phyloP scores from a whole-genome alignment of 169 alveolate species.

The Amoebophrya sp. region DNA sequence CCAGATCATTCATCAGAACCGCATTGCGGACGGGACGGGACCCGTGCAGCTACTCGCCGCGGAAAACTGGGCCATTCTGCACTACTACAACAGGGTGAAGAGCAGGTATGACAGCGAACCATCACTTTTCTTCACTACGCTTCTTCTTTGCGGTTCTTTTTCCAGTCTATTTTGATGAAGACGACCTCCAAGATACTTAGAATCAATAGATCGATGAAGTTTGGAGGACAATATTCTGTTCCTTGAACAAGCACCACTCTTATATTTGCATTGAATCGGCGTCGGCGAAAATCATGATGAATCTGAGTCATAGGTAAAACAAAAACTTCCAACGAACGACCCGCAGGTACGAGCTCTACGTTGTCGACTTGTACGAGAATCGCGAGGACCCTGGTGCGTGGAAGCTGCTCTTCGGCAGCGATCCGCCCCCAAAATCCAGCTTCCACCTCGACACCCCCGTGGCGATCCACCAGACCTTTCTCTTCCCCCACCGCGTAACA shows the following conservation, averaged over 20 bases:
- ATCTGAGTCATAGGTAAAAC: too few species aligned
- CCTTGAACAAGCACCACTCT: too few species aligned
- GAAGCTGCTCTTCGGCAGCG: not conserved
- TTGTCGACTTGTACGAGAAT: not conserved
- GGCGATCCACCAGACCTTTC: not conserved
- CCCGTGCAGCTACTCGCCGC: not conserved
- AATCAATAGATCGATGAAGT: too few species aligned
- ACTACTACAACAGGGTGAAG: not conserved
- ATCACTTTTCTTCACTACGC: too few species aligned
- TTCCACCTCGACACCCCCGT: not conserved
- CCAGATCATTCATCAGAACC: not conserved
- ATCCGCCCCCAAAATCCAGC: not conserved
- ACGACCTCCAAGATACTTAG: too few species aligned
- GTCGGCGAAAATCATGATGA: too few species aligned
- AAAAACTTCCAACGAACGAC: not conserved
- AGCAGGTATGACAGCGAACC: too few species aligned
- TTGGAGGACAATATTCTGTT: too few species aligned
- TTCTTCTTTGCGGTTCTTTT: too few species aligned
- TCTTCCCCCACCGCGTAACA: not conserved
- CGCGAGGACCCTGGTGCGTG: not conserved
- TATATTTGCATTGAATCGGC: too few species aligned
- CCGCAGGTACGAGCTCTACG: not conserved
- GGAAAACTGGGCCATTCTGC: not conserved
- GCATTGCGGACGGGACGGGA: not conserved
- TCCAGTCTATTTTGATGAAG: too few species aligned